Evolutionary conservation across 73 alveolate genomes (phyloP), one percentile per base, ranked within the genome.

Genomic region (Paramecium bursaria): DNA sequence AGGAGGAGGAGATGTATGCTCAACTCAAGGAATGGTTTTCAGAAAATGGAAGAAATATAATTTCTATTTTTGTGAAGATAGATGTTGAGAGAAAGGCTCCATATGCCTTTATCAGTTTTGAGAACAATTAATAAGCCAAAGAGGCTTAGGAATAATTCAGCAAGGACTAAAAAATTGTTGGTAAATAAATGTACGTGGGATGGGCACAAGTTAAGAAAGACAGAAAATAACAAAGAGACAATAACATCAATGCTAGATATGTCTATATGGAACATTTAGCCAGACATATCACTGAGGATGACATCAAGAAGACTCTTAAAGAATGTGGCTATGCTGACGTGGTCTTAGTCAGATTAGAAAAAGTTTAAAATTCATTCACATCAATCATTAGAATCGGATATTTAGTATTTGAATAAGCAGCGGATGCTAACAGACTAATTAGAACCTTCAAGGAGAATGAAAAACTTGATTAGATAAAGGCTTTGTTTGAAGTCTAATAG

Each of bases 81-180:
- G 80, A 61, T 61, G 13, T 17, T 30, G 80, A 61, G 42, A 39
- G 80, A 4, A 61, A 61, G 26, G 80, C 80, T 35, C 80, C 80
- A 35, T 61, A 10, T 61, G 80, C 80, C 0, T 61, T 61, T 35
- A 44, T 61, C 5, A 61, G 80, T 61, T 61, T 31, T 26, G 42
- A 46, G 14, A 31, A 13, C 14, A 17, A 61, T 61, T 46, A 61
- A 61, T 52, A 61, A 23, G 80, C 80, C 3, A 61, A 35, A 35
- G 54, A 35, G 19, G 80, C 80, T 4, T 35, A 61, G 19, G 21
- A 46, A 35, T 21, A 39, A 35, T 61, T 61, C 31, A 54, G 80
- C 17, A 15, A 22, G 6, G 42, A 61, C 33, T 14, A 14, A 61
- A 29, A 33, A n/a, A 31, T 4, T 17, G 80, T 54, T 33, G 80